Percentiles rank a stretch among this genome's conserved stretches.
Evolutionary conservation across 257 asterid genomes (phyloP).

Genomic region (Asclepias syriaca): DNA sequence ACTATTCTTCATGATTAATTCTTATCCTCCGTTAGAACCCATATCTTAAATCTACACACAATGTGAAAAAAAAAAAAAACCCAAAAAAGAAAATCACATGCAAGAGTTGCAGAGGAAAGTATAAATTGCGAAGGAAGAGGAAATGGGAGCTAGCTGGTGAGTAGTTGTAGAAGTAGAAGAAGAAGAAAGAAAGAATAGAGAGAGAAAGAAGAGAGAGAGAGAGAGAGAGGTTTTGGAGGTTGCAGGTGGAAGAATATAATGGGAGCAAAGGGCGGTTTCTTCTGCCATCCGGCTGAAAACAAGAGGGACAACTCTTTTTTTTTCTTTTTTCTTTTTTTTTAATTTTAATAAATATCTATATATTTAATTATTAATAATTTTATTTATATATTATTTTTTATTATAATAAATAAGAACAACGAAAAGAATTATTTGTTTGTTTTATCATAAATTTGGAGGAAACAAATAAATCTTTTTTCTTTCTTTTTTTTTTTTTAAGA

Average conservation of each 20-base stretch:
- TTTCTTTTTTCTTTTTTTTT: background rate
- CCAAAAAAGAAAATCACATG: background rate
- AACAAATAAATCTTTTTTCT: too few relatives aligned
- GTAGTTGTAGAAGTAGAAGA: constrained; percentile 5
- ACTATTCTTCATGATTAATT: background rate
- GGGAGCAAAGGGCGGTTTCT: constrained; percentile 71
- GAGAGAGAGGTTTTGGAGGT: constrained; percentile 8
- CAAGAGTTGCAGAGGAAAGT: constrained; percentile 6
- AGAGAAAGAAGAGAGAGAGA: background rate
- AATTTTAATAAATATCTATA: too few relatives aligned
- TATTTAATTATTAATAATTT: too few relatives aligned
- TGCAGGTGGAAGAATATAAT: constrained; percentile 76
- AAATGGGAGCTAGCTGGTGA: constrained; percentile 17
- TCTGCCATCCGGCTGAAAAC: constrained; percentile 85
- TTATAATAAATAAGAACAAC: too few relatives aligned
- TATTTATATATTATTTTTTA: too few relatives aligned
- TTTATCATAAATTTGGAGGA: too few relatives aligned
- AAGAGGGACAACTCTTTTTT: constrained; percentile 45
- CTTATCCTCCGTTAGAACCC: constrained; percentile 1
- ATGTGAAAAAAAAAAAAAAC: background rate
- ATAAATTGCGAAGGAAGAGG: too few relatives aligned
- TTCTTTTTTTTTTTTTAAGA: too few relatives aligned
- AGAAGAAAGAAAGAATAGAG: too few relatives aligned
- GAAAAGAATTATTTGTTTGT: too few relatives aligned
- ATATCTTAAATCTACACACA: constrained; percentile 4